Evolutionary conservation across 129 eudicot species (phyloP), one percentile per base, ranked within the genome.

Genomic region (Centella asiatica): DNA sequence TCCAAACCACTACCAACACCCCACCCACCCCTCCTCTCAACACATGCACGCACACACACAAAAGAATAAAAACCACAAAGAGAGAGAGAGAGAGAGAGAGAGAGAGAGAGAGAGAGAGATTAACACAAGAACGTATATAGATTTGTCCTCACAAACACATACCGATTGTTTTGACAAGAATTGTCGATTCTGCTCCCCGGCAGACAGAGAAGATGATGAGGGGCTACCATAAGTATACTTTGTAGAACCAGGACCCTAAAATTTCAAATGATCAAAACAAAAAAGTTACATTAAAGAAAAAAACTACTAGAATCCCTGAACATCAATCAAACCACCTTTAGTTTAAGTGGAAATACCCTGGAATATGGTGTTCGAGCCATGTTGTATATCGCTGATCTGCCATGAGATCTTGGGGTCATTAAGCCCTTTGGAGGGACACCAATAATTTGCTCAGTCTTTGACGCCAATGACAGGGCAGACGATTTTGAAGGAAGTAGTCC

Each of bases 311-410:
- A 39, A 15, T 24, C 40, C 55, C 24, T 47, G 39, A 11, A 40
- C 55, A 46, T 25, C 49, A 24, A 29, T 48, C 27, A 42, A 50
- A 80, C 93, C 86, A 76, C 82, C n/a, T n/a, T n/a, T n/a, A n/a
- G 36, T 53, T 28, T 62, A 68, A 36, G 26, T 63, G 44, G 49
- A 60, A 60, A 79, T 59, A 68, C 69, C 74, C 85, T 84, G 58
- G 81, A 75, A 69, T 86, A 87, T 2, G 96, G 87, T 50, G 95
- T 76, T 31, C 99, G 95, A 46, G 99, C 80, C 99, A 92, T 92
- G 77, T 54, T 79, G 73, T 87, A 82, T 63, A 87, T 80, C 76
- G 96, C 96, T 0, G 96, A 88, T 82, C 95, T 80, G 64, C 99
- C 99, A 20, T 86, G 92, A 61, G 90, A 80, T 75, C 96, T 78